Percentiles rank a stretch among this genome's conserved stretches.
Conservation (phyloP, 352 stramenopile genomes). For the Globisporangium camurandrum region DNA sequence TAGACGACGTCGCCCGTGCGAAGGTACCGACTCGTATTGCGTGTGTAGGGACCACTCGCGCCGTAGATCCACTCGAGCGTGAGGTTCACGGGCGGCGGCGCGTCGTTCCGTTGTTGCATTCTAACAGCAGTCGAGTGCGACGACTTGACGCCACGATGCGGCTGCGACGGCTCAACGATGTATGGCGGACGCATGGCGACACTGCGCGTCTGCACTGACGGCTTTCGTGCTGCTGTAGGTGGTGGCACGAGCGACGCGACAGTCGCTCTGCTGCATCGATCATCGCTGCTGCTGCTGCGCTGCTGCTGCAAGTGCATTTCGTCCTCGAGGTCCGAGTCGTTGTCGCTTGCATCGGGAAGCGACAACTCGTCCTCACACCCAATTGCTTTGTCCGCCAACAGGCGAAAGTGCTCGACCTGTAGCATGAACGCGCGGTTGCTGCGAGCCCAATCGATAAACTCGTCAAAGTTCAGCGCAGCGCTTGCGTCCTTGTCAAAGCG, state of each 20-base stretch:
- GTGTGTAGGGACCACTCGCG: conserved; percentile 29
- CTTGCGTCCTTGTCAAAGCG: conserved; percentile 36
- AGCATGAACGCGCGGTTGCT: conserved; percentile 84
- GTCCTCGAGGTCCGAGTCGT: conserved; percentile 65
- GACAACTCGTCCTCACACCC: conserved; percentile 56
- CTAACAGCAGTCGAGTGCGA: not conserved
- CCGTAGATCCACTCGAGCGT: conserved; percentile 76
- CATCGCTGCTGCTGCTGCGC: not conserved
- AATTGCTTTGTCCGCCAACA: conserved; percentile 61
- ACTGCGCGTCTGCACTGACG: not conserved
- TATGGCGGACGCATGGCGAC: conserved; percentile 22
- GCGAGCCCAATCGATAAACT: conserved; percentile 78
- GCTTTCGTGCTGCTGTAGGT: not conserved
- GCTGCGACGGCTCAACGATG: conserved; percentile 35
- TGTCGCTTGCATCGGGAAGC: conserved; percentile 57
- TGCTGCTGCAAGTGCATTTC: conserved; percentile 16
- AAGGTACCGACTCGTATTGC: conserved; percentile 46
- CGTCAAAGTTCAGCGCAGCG: conserved; percentile 53
- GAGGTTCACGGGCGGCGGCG: conserved; percentile 54
- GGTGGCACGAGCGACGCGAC: not conserved
- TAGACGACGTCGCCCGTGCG: conserved; percentile 58
- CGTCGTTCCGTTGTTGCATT: conserved; percentile 9
- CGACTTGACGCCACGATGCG: not conserved
- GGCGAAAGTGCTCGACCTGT: conserved; percentile 68
- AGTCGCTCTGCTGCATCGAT: no score